A percentile compares a stretch with the other conserved stretches of the same genome.
Conservation (phyloP, 257 asterid genomes). For the Capsicum baccatum region DNA sequence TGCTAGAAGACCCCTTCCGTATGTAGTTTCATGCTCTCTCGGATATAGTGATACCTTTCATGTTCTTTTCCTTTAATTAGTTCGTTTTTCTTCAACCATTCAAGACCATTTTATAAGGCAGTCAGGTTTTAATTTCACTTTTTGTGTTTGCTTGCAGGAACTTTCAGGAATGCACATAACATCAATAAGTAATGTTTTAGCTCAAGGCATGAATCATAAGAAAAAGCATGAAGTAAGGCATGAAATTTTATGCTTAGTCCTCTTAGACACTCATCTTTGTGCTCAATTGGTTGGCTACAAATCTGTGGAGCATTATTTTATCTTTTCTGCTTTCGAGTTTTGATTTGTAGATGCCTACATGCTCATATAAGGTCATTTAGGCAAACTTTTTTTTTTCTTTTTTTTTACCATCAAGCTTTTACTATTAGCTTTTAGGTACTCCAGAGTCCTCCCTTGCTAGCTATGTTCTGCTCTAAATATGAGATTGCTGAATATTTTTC, state of each 20-base stretch:
- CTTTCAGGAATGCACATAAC: slow-evolving; percentile 59
- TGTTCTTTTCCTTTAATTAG: background rate
- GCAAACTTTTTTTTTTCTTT: background rate
- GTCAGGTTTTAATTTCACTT: slow-evolving; percentile 10
- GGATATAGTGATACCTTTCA: slow-evolving; percentile 3
- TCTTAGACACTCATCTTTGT: slow-evolving; percentile 19
- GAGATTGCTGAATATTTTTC: background rate
- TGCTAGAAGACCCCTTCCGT: background rate
- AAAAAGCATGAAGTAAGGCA: slow-evolving; percentile 87
- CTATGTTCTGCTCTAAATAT: background rate
- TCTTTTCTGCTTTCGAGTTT: background rate
- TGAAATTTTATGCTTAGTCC: slow-evolving; percentile 29
- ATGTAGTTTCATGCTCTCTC: background rate
- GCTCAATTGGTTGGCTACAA: slow-evolving; percentile 7
- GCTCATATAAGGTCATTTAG: background rate
- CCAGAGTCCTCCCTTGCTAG: slow-evolving; percentile 7
- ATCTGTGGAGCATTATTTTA: slow-evolving; percentile 27
- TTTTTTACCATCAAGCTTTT: background rate
- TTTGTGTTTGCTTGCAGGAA: slow-evolving; percentile 53
- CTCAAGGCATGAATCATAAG: slow-evolving; percentile 96
- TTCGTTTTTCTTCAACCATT: background rate
- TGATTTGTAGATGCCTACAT: background rate
- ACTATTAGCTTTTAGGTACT: background rate
- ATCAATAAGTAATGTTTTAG: slow-evolving; percentile 64
- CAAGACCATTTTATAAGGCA: background rate